Conservation (phyloP, 2,329 filamentous ascomycete species). For the Talaromyces sp. region DNA sequence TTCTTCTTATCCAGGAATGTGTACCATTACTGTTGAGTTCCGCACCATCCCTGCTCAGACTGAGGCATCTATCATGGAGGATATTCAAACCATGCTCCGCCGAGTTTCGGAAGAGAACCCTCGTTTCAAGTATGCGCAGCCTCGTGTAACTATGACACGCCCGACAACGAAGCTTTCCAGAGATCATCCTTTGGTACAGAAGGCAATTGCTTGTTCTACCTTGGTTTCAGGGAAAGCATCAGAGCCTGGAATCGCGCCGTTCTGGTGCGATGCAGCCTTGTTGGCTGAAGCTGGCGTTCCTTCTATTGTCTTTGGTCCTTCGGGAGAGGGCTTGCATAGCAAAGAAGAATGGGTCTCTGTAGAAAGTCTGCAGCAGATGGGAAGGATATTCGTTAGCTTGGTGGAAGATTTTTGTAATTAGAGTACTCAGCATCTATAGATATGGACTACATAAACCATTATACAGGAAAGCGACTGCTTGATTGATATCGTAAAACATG, state of each 20-base stretch:
- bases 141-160: conserved; percentile 47
- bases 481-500: too few relatives aligned
- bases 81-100: conserved; percentile 44
- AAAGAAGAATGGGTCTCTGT: conserved; percentile 56
- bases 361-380: conserved; percentile 45
- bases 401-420: conserved; percentile 3
- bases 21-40: conserved; percentile 53
- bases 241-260: conserved; percentile 36
- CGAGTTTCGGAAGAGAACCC: conserved; percentile 35
- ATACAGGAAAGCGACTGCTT: too few relatives aligned
- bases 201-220: conserved; percentile 33
- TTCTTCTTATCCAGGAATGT: conserved; percentile 56
- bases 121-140: conserved; percentile 44
- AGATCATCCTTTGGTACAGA: conserved; percentile 47
- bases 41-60: conserved; percentile 54
- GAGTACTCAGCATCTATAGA: neutral
- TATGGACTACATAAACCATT: too few relatives aligned
- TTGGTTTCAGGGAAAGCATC: conserved; percentile 30
- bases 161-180: conserved; percentile 45
- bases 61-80: conserved; percentile 36
- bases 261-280: conserved; percentile 58
- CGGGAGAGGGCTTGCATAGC: conserved; percentile 53
- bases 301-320: conserved; percentile 51
- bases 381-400: conserved; percentile 21
- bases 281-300: conserved; percentile 51